phyloP scores from a whole-genome alignment of 2,329 filamentous ascomycete species.

The Fusarium sp. region DNA sequence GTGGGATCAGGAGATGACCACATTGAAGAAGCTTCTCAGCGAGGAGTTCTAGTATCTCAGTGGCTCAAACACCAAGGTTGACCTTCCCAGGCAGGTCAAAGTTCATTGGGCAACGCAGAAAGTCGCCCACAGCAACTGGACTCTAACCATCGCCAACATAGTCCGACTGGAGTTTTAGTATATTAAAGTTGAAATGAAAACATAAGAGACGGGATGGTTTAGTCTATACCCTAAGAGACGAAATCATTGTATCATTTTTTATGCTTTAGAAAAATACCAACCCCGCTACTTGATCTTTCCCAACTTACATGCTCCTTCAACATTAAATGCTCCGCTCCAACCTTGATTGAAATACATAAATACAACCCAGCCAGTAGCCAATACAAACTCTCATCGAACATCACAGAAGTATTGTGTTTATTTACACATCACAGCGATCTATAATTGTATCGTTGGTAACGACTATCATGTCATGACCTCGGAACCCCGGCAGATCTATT shows the following conservation, averaged over 20 bases:
- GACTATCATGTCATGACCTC: constrained; percentile 8
- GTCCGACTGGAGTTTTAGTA: constrained; percentile 53
- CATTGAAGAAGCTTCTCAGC: constrained; percentile 73
- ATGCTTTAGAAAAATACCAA: not conserved
- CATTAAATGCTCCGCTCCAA: too few relatives aligned
- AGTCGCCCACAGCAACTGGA: too few relatives aligned
- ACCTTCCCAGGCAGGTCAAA: too few relatives aligned
- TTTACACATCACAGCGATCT: too few relatives aligned
- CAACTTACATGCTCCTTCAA: not conserved
- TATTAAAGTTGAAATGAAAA: not conserved
- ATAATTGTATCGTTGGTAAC: not conserved
- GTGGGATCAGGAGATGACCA: constrained; percentile 77
- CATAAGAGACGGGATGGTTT: not conserved
- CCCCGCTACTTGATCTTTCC: not conserved
- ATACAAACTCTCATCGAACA: too few relatives aligned
- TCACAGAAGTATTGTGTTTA: too few relatives aligned
- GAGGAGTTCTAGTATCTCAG: constrained; percentile 54
- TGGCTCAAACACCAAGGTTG: too few relatives aligned
- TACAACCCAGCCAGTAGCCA: too few relatives aligned
- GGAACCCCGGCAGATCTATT: constrained; percentile 45
- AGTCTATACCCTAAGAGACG: not conserved
- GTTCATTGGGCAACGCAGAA: too few relatives aligned
- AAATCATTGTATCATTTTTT: not conserved
- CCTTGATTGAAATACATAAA: too few relatives aligned
- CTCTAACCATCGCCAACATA: too few relatives aligned